A percentile compares a stretch with the other conserved stretches of the same genome.
Evolutionary conservation across 768 basidiomycete genomes (phyloP).

Genomic region (Mycena capillaripes): DNA sequence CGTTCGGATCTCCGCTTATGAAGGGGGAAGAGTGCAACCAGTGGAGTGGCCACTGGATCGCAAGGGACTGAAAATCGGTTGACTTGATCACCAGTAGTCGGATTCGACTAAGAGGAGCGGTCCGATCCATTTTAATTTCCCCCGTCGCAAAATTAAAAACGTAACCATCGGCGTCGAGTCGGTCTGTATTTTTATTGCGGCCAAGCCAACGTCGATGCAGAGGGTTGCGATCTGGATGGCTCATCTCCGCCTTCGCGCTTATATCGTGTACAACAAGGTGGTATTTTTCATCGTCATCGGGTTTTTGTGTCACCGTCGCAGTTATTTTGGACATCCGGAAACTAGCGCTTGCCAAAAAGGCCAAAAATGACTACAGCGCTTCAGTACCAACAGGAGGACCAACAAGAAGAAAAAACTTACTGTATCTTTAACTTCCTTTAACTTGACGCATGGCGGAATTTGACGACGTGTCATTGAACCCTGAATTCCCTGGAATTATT

Average conservation of each 20-base stretch:
- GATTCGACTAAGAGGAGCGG: conserved; percentile 48
- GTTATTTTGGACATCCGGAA: conserved; percentile 64
- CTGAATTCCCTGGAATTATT: conserved; percentile 50
- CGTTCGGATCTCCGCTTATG: conserved; percentile 69
- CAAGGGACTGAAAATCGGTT: conserved; percentile 55
- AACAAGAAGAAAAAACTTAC: conserved; percentile 47
- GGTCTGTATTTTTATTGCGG: conserved; percentile 45
- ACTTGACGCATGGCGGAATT: conserved; percentile 52
- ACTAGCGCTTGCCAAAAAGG: conserved; percentile 58
- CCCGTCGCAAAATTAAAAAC: conserved; percentile 58
- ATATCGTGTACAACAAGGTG: conserved; percentile 58
- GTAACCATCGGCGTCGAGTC: conserved; percentile 65
- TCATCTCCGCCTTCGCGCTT: conserved; percentile 58
- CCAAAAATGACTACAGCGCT: conserved; percentile 57
- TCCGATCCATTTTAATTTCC: conserved; percentile 62
- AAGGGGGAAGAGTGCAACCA: conserved; percentile 65
- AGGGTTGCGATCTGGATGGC: conserved; percentile 58
- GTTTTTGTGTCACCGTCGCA: conserved; percentile 53
- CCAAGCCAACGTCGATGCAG: conserved; percentile 72
- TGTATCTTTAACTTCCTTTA: conserved; percentile 55
- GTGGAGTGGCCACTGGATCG: conserved; percentile 75
- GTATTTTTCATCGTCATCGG: conserved; percentile 53
- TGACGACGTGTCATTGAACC: conserved; percentile 62
- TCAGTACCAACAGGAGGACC: not conserved
- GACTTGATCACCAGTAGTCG: conserved; percentile 61